Percentiles rank a stretch among this genome's conserved stretches.
phyloP scores from a whole-genome alignment of 1,139 yeast species.

The Barnettozyma hawaiiensis region DNA sequence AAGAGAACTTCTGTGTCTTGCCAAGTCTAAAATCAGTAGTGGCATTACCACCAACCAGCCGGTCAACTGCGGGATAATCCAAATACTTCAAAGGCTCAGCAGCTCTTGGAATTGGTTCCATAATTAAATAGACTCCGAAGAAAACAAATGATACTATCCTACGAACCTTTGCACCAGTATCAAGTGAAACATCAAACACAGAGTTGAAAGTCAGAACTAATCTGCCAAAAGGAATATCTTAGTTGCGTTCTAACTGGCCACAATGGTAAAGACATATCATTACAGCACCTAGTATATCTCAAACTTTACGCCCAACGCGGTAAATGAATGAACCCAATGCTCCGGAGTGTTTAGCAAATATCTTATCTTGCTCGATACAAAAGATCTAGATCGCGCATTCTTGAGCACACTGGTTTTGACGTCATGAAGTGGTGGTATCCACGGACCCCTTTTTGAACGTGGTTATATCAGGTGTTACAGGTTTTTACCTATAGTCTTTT shows the following conservation, averaged over 20 bases:
- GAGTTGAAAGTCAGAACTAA: slow-evolving; percentile 25
- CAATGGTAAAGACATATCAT: slow-evolving; percentile 28
- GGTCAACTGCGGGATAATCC: slow-evolving; percentile 27
- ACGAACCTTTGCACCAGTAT: slow-evolving; percentile 31
- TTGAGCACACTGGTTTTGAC: no score
- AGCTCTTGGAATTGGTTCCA: slow-evolving; percentile 19
- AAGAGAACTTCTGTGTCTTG: slow-evolving; percentile 3
- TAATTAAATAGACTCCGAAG: slow-evolving; percentile 18
- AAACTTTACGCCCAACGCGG: no score
- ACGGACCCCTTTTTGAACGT: no score
- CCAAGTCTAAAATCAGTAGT: slow-evolving; percentile 27
- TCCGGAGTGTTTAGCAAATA: no score
- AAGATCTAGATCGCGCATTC: no score
- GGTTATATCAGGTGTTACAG: no score
- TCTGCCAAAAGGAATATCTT: slow-evolving; percentile 23
- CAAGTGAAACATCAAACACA: slow-evolving; percentile 28
- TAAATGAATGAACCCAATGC: no score
- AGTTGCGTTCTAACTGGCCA: slow-evolving; percentile 28
- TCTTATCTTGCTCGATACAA: no score
- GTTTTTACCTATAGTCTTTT: no score
- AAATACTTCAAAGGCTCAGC: slow-evolving; percentile 20
- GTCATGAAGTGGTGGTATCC: no score
- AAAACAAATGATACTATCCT: slow-evolving; percentile 15
- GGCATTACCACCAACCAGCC: slow-evolving; percentile 27
- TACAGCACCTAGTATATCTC: slow-evolving; percentile 33